Conservation (phyloP, 2,329 filamentous ascomycete genomes). For the Fusarium pilosicola region DNA sequence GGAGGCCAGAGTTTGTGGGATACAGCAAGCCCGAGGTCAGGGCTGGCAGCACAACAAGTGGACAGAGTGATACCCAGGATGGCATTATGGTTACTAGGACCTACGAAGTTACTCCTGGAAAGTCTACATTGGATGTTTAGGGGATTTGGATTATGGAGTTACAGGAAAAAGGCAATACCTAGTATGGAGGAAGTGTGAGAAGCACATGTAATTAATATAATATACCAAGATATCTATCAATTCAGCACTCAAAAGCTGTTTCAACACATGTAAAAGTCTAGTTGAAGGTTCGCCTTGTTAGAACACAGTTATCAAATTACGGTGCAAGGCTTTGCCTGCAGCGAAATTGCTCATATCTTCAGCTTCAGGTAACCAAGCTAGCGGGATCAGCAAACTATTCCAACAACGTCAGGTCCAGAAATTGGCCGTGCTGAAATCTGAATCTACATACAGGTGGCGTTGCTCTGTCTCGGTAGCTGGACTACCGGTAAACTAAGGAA, state of each 20-base stretch:
- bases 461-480: not conserved
- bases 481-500: not conserved
- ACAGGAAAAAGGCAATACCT: not conserved
- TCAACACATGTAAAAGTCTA: not conserved
- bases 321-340: not conserved
- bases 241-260: not conserved
- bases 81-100: conserved; percentile 43
- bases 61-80: conserved; percentile 21
- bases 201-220: not conserved
- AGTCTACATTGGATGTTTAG: conserved; percentile 41
- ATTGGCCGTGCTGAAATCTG: not conserved
- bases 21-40: conserved; percentile 36
- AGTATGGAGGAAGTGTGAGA: not conserved
- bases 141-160: conserved; percentile 3
- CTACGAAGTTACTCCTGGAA: conserved; percentile 38
- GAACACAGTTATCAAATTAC: not conserved
- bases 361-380: not conserved
- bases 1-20: conserved; percentile 27
- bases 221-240: not conserved
- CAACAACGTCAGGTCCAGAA: not conserved
- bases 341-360: not conserved
- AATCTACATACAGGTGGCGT: not conserved
- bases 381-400: not conserved
- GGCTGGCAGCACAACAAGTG: conserved; percentile 38
- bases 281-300: not conserved